phyloP scores from a whole-genome alignment of 345 rosid genomes.

The Nephelium lappaceum region DNA sequence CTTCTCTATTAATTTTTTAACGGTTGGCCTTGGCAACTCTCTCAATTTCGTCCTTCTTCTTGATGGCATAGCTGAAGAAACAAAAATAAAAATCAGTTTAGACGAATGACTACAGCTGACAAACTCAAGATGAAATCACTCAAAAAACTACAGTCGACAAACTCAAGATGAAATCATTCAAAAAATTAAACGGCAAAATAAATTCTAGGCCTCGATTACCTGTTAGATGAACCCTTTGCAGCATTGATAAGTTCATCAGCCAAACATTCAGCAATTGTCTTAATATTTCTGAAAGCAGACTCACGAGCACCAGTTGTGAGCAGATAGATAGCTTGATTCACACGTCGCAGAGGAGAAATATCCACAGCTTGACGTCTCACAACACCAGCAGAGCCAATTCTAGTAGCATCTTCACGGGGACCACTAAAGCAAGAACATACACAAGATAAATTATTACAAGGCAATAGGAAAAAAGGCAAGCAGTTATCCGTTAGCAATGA shows the following conservation, averaged over 20 bases:
- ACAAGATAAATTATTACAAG: background rate
- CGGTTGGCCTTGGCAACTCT: constrained; percentile 99
- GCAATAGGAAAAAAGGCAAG: background rate
- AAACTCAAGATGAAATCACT: background rate
- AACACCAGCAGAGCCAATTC: constrained; percentile 98
- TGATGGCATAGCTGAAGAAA: constrained; percentile 71
- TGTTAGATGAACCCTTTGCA: constrained; percentile 97
- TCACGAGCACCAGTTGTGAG: constrained; percentile 96
- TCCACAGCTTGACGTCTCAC: constrained; percentile 98
- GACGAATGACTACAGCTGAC: too few species aligned
- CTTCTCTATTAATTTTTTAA: constrained; percentile 36
- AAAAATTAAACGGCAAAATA: background rate
- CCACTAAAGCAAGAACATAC: constrained; percentile 49
- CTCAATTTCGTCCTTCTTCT: constrained; percentile 97
- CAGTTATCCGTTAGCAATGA: background rate
- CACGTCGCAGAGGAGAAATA: constrained; percentile 92
- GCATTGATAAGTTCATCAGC: constrained; percentile 99
- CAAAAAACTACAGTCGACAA: too few species aligned
- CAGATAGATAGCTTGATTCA: constrained; percentile 84
- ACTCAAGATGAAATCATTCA: background rate
- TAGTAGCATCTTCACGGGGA: constrained; percentile 95
- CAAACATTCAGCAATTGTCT: constrained; percentile 92
- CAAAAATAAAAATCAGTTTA: background rate
- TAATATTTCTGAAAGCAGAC: constrained; percentile 88
- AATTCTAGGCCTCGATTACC: constrained; percentile 37